Evolutionary conservation across 768 basidiomycete species (phyloP).

Genomic region (Thelephora aurantiotincta): DNA sequence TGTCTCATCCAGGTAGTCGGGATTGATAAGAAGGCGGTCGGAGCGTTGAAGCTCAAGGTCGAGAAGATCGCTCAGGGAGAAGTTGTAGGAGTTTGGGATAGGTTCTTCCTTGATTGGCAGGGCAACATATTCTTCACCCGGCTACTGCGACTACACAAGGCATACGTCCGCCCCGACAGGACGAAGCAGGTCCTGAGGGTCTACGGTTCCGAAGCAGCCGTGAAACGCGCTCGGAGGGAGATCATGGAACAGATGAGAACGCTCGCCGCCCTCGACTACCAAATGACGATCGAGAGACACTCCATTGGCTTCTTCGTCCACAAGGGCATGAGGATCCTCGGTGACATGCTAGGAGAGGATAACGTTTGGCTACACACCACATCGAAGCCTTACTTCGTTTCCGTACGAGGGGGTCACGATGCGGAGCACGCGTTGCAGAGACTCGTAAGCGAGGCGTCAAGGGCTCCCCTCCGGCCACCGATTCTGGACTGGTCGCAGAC

Average conservation of each 20-base stretch:
- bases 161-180: slow-evolving; percentile 31
- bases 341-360: slow-evolving; percentile 39
- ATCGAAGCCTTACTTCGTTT: slow-evolving; percentile 3
- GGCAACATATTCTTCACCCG: neutral
- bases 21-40: slow-evolving; percentile 36
- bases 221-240: slow-evolving; percentile 29
- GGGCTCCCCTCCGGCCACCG: slow-evolving; percentile 1
- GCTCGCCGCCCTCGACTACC: slow-evolving; percentile 29
- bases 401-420: neutral
- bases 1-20: slow-evolving; percentile 32
- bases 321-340: slow-evolving; percentile 33
- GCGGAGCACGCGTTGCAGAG: neutral
- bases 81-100: slow-evolving; percentile 32
- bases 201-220: slow-evolving; percentile 26
- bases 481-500: neutral
- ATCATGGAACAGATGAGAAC: slow-evolving; percentile 34
- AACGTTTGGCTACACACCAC: slow-evolving; percentile 31
- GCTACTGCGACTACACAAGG: slow-evolving; percentile 18
- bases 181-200: slow-evolving; percentile 30
- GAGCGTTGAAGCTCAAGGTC: slow-evolving; percentile 44
- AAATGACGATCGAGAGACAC: slow-evolving; percentile 21
- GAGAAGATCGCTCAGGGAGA: slow-evolving; percentile 40
- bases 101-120: slow-evolving; percentile 13
- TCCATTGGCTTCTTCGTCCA: slow-evolving; percentile 36
- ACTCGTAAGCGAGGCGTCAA: neutral